Conservation (phyloP, 2,329 filamentous ascomycete genomes). For the Harringtonia aguacate region DNA sequence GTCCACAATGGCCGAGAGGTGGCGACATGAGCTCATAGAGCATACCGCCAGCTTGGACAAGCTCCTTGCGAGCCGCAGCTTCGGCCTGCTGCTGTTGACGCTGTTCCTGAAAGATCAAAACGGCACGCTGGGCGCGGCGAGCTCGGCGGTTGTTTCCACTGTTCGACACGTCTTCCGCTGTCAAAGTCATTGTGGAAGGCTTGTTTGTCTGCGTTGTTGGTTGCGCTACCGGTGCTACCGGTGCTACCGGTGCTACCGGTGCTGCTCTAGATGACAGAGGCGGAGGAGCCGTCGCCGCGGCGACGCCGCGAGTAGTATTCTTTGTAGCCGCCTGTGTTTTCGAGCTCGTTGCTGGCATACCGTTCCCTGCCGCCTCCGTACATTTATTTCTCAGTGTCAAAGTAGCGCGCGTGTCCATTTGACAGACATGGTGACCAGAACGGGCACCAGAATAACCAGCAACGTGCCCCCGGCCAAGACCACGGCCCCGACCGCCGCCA, state of each 20-base stretch:
- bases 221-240: too few species aligned
- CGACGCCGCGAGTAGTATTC: too few species aligned
- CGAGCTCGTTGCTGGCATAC: too few species aligned
- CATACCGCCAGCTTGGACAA: background rate
- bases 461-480: background rate
- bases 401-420: background rate
- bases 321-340: too few species aligned
- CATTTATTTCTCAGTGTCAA: background rate
- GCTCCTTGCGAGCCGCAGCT: constrained; percentile 6
- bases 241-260: too few species aligned
- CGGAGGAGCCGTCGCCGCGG: too few species aligned
- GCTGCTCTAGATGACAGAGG: too few species aligned
- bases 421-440: background rate
- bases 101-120: constrained; percentile 10
- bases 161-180: background rate
- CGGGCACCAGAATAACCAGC: background rate
- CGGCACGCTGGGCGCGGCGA: constrained; percentile 11
- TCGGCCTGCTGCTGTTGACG: constrained; percentile 8
- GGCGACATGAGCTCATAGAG: too few species aligned
- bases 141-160: constrained; percentile 7
- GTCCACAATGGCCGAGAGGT: background rate
- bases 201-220: background rate
- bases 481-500: background rate
- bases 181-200: background rate
- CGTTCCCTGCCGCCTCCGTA: background rate